phyloP scores from a whole-genome alignment of 768 basidiomycete genomes.

The Tremella fuciformis region DNA sequence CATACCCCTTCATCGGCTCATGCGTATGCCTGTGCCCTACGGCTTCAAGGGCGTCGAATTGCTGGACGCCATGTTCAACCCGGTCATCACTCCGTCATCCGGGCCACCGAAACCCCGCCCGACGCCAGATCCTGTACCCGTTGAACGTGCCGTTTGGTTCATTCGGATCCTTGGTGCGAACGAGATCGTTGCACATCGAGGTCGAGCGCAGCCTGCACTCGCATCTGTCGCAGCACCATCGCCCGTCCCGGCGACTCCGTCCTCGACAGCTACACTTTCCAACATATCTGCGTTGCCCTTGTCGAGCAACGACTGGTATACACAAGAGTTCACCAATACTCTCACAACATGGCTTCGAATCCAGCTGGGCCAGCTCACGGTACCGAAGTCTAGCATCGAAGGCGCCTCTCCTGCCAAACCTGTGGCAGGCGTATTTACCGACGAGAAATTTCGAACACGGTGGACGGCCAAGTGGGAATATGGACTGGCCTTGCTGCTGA shows the following conservation, averaged over 20 bases:
- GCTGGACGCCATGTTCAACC: constrained; percentile 45
- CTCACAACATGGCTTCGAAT: constrained; percentile 40
- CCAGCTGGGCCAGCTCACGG: constrained; percentile 37
- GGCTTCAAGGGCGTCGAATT: constrained; percentile 48
- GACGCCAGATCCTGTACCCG: constrained; percentile 30
- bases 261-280: constrained; percentile 24
- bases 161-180: constrained; percentile 43
- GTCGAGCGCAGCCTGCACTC: constrained; percentile 22
- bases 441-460: constrained; percentile 29
- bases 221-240: constrained; percentile 21
- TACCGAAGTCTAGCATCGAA: constrained; percentile 18
- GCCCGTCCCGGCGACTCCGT: constrained; percentile 37
- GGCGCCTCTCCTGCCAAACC: constrained; percentile 10
- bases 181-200: constrained; percentile 42
- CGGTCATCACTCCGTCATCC: constrained; percentile 11
- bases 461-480: constrained; percentile 47
- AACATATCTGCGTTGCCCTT: constrained; percentile 20
- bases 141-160: constrained; percentile 48
- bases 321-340: constrained; percentile 42
- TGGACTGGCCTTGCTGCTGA: constrained; percentile 27
- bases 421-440: constrained; percentile 30
- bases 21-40: constrained; percentile 38
- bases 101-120: constrained; percentile 11
- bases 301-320: constrained; percentile 45
- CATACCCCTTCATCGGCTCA: constrained; percentile 39